Evolutionary conservation across 2,329 filamentous ascomycete species (phyloP).

Genomic region (Phoma sp.): DNA sequence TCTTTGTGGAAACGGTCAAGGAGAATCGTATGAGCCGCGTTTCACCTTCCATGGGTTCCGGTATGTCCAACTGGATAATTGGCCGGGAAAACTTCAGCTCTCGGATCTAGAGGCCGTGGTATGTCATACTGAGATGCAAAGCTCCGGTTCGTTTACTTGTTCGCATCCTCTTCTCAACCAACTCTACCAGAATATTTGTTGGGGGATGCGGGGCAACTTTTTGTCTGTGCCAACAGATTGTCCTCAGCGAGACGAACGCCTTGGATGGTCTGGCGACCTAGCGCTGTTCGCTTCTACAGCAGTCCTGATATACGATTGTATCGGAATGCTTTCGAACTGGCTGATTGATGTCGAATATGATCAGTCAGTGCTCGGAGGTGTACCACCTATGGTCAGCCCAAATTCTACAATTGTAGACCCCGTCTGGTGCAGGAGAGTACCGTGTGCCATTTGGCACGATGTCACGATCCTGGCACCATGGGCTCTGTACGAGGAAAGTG

Average conservation of each 20-base stretch:
- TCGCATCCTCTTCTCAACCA: conserved; percentile 47
- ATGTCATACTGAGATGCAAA: conserved; percentile 1
- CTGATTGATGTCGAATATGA: neutral
- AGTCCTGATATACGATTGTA: conserved; percentile 26
- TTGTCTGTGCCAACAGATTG: conserved; percentile 48
- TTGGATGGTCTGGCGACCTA: conserved; percentile 61
- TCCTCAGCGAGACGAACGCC: conserved; percentile 61
- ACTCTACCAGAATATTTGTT: conserved; percentile 60
- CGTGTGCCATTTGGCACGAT: conserved; percentile 6
- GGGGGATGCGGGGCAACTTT: conserved; percentile 66
- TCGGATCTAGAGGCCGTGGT: conserved; percentile 2
- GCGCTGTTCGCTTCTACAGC: conserved; percentile 59
- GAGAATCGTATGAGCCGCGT: neutral
- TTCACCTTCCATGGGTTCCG: conserved; percentile 9
- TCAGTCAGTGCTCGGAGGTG: neutral
- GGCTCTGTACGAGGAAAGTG: neutral
- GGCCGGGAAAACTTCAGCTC: neutral
- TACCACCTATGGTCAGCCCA: conserved; percentile 4
- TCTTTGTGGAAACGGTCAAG: neutral
- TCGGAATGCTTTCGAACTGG: neutral
- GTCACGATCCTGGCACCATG: neutral
- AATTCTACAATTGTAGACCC: neutral
- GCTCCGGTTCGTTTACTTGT: neutral
- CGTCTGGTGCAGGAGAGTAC: neutral
- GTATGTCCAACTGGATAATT: conserved; percentile 3